Conservation (phyloP, 2,329 filamentous ascomycete genomes). For the Tolypocladium ovalisporum region DNA sequence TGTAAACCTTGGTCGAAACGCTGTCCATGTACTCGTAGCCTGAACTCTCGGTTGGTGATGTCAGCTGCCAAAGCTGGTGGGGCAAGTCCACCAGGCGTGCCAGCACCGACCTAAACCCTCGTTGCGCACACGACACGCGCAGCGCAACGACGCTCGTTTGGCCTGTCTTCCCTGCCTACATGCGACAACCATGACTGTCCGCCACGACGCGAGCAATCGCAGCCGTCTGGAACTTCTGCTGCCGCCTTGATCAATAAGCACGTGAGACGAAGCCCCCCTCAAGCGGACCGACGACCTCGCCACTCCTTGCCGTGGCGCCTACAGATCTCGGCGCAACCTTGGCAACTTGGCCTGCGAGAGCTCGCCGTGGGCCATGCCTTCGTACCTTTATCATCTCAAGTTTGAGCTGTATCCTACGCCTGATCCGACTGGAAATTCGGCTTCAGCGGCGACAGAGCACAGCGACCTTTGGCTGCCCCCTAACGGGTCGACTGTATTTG, state of each 20-base stretch:
- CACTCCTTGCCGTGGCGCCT: not conserved
- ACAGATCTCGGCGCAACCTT: not conserved
- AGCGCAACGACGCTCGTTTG: not conserved
- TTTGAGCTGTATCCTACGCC: conserved; percentile 50
- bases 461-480: conserved; percentile 39
- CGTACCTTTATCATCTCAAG: conserved; percentile 55
- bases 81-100: not conserved
- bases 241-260: not conserved
- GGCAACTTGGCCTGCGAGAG: not conserved
- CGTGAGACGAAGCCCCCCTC: not conserved
- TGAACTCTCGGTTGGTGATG: not conserved
- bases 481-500: conserved; percentile 39
- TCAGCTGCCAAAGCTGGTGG: not conserved
- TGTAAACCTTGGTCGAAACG: not conserved
- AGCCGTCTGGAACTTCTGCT: not conserved
- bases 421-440: conserved; percentile 16
- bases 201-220: not conserved
- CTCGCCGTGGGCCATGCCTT: conserved; percentile 34
- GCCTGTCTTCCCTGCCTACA: not conserved
- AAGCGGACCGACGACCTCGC: not conserved
- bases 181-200: not conserved
- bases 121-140: not conserved
- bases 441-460: conserved; percentile 4
- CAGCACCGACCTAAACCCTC: not conserved
- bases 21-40: too few species aligned